Conservation (phyloP, 2,329 filamentous ascomycete genomes). For the Apiospora aurea region DNA sequence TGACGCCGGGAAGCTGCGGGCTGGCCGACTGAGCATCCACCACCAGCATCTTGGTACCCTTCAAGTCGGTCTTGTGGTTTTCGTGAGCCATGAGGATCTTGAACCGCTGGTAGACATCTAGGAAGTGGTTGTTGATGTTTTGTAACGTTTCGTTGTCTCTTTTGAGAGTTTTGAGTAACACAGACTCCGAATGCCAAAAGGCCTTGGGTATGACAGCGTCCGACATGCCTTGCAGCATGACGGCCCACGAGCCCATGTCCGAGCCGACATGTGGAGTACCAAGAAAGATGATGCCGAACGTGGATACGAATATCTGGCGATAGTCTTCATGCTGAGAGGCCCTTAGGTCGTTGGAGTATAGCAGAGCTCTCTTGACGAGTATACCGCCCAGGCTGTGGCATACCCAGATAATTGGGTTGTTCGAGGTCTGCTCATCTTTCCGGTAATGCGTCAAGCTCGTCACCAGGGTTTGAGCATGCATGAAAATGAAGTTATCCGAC, state of each 20-base stretch:
- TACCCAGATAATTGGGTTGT: conserved; percentile 77
- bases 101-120: conserved; percentile 74
- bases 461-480: conserved; percentile 75
- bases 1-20: conserved; percentile 72
- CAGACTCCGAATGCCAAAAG: conserved; percentile 70
- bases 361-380: conserved; percentile 72
- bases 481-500: conserved; percentile 71
- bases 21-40: conserved; percentile 75
- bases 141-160: conserved; percentile 76
- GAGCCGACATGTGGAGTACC: conserved; percentile 79
- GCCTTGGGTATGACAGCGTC: conserved; percentile 69
- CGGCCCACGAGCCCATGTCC: conserved; percentile 72
- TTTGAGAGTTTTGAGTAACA: conserved; percentile 74
- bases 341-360: conserved; percentile 69
- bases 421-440: conserved; percentile 60
- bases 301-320: conserved; percentile 75
- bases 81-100: conserved; percentile 81
- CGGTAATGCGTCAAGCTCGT: conserved; percentile 69
- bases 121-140: conserved; percentile 76
- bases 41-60: conserved; percentile 67
- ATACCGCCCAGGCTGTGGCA: conserved; percentile 78
- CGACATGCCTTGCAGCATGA: conserved; percentile 72
- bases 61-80: conserved; percentile 73
- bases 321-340: conserved; percentile 67
- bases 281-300: conserved; percentile 78